A percentile compares a stretch with the other conserved stretches of the same genome.
Evolutionary conservation across 352 stramenopile genomes (phyloP).

Genomic region (Globisporangium emineosum): DNA sequence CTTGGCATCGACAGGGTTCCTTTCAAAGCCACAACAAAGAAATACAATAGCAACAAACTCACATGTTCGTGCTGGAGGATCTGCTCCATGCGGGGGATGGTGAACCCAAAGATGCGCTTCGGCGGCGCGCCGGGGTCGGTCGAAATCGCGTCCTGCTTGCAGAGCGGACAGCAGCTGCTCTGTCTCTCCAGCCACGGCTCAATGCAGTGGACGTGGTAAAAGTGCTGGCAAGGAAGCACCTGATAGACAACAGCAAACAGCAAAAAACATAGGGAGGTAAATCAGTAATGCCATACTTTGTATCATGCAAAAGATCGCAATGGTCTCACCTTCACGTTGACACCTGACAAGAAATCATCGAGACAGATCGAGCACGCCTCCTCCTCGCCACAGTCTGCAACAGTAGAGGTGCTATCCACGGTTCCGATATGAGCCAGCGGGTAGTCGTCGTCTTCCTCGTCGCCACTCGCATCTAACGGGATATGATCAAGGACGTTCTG

Average conservation of each 20-base stretch:
- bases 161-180: slow-evolving; percentile 78
- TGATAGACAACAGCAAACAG: slow-evolving; percentile 10
- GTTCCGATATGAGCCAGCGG: not conserved
- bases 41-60: not conserved
- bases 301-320: not conserved
- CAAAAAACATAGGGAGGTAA: not conserved
- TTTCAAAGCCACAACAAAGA: slow-evolving; percentile 7
- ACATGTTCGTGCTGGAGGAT: slow-evolving; percentile 79
- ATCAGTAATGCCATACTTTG: not conserved
- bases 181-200: slow-evolving; percentile 80
- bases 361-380: slow-evolving; percentile 70
- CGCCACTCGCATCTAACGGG: slow-evolving; percentile 20
- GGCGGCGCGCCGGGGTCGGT: slow-evolving; percentile 39
- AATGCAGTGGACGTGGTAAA: slow-evolving; percentile 85
- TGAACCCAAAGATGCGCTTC: slow-evolving; percentile 67
- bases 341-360: slow-evolving; percentile 59
- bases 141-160: slow-evolving; percentile 78
- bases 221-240: slow-evolving; percentile 83
- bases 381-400: not conserved
- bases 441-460: slow-evolving; percentile 8
- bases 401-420: not conserved
- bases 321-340: slow-evolving; percentile 45
- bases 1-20: not conserved
- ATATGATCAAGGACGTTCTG: slow-evolving; percentile 53
- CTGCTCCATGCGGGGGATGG: slow-evolving; percentile 54